Conservation (phyloP, 2,329 filamentous ascomycete species). For the Penicillium sp. region DNA sequence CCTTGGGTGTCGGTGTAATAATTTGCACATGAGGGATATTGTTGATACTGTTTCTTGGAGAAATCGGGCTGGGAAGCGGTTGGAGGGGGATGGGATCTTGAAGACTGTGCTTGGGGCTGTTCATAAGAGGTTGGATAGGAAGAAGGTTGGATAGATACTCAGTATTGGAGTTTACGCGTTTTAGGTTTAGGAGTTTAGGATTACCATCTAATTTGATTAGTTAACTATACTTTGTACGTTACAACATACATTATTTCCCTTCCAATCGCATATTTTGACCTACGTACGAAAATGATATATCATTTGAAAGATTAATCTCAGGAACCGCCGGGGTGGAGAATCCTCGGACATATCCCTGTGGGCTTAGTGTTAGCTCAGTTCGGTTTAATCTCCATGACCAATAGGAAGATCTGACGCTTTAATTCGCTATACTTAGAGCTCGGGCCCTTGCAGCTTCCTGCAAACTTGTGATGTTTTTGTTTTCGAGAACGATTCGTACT, state of each 20-base stretch:
- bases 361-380: not conserved
- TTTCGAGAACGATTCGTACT: not conserved
- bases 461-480: not conserved
- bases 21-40: constrained; percentile 67
- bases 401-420: not conserved
- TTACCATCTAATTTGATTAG: not conserved
- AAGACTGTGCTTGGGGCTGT: constrained; percentile 82
- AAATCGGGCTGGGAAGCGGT: constrained; percentile 45
- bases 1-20: constrained; percentile 54
- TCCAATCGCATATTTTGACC: constrained; percentile 1
- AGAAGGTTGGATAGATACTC: too few species aligned
- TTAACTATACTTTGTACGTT: too few species aligned
- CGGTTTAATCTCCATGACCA: not conserved
- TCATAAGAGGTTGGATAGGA: constrained; percentile 48
- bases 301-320: not conserved
- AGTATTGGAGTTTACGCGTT: not conserved
- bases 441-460: not conserved
- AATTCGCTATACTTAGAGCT: not conserved
- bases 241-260: not conserved
- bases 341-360: not conserved
- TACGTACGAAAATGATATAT: constrained; percentile 1
- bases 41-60: constrained; percentile 84
- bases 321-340: constrained; percentile 19
- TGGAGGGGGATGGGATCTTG: constrained; percentile 71
- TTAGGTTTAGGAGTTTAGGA: not conserved